Percentiles rank a stretch among this genome's conserved stretches.
These are phyloP conservation scores for Neltuma alba DNA, from an alignment of 306 rosid genomes.

Conservation along the genomic window DNA sequence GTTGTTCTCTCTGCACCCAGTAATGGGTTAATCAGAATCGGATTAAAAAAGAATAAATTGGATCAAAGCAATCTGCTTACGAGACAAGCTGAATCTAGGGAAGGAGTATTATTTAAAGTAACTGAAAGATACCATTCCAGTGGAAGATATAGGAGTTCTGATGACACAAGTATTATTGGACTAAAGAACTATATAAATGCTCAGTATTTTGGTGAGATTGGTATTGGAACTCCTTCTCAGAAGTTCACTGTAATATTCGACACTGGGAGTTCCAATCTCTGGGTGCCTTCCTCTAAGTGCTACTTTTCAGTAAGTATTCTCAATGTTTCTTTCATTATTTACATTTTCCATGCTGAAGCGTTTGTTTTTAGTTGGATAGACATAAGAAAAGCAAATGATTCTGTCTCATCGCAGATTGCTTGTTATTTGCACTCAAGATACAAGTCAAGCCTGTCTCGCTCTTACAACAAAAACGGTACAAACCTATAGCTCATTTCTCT, in stretches of 20 bases:
- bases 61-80: constrained; percentile 29
- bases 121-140: constrained; percentile 6
- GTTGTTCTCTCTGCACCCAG: constrained; percentile 33
- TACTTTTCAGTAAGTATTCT: constrained; percentile 37
- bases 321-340: background rate
- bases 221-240: constrained; percentile 41
- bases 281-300: constrained; percentile 44
- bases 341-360: background rate
- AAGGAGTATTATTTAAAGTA: background rate
- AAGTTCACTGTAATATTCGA: constrained; percentile 34
- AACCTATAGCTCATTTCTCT: background rate
- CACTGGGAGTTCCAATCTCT: constrained; percentile 38
- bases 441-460: constrained; percentile 42
- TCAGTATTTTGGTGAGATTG: constrained; percentile 42
- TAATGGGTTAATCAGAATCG: constrained; percentile 38
- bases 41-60: constrained; percentile 43
- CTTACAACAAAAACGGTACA: constrained; percentile 40
- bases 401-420: constrained; percentile 37
- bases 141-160: constrained; percentile 24
- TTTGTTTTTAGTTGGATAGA: constrained; percentile 10
- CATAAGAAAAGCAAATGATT: constrained; percentile 17
- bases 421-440: constrained; percentile 48
- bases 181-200: constrained; percentile 43
- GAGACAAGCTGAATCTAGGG: constrained; percentile 13
- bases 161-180: constrained; percentile 30